A percentile compares a stretch with the other conserved stretches of the same genome.
Conservation (phyloP, 306 rosid species). For the Alnus rubra region DNA sequence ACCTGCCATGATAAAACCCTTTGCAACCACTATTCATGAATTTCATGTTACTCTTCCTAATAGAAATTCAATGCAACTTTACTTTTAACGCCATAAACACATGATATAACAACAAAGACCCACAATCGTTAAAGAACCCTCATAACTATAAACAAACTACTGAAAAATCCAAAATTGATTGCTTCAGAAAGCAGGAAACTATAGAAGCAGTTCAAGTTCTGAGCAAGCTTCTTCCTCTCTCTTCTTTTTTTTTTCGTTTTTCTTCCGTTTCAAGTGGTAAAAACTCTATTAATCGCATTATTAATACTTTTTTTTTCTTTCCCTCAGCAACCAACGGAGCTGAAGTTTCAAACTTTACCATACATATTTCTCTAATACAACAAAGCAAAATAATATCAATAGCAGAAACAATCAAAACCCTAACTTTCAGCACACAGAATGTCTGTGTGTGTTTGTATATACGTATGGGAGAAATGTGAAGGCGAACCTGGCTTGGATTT, state of each 20-base stretch:
- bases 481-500: conserved; percentile 62
- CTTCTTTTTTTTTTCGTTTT: background rate
- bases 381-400: background rate
- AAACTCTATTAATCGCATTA: background rate
- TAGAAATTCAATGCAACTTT: background rate
- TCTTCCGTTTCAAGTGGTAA: background rate
- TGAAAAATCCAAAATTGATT: background rate
- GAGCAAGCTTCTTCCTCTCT: background rate
- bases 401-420: background rate
- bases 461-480: background rate
- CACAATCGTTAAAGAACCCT: background rate
- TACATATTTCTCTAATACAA: background rate
- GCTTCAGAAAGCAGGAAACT: background rate
- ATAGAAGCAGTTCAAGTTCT: background rate
- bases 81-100: background rate
- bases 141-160: background rate
- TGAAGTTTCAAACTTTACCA: background rate
- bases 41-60: too few relatives aligned
- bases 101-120: background rate
- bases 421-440: background rate
- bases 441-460: too few relatives aligned
- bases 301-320: too few relatives aligned
- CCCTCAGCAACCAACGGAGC: background rate
- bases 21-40: too few relatives aligned
- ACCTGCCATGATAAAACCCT: background rate